Evolutionary conservation across 768 basidiomycete genomes (phyloP), one percentile per base, ranked within the genome.

Genomic region (Xanthoconium purpureum): DNA sequence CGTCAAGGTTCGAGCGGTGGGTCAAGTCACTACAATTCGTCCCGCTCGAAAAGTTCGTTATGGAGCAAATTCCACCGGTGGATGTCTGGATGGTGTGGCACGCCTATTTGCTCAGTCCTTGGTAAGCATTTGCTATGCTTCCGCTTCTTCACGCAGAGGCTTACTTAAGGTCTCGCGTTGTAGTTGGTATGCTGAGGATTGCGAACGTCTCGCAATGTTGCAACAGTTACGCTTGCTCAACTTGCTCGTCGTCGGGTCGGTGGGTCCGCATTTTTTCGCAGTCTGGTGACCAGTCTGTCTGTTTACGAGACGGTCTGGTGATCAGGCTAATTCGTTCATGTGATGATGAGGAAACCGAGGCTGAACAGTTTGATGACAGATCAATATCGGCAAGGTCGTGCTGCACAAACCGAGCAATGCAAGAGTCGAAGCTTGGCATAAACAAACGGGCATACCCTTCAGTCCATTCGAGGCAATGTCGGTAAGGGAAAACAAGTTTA

Each of bases 71-170:
- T 15, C 75, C 75, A 0, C 75, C 75, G 13, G 30, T 74, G 32
- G 77, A 77, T 39, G 75, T 77, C 24, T 71, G 72, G 66, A 75
- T 77, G 74, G 72, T 77, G 18, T 75, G 77, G 72, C 75, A 77
- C 18, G 76, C 75, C 1, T 77, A 78, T 61, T 18, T 74, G 47
- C 72, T 77, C 20, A 74, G 63, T 45, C 75, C 75, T 12, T 63
- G 68, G 76, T 76, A 62, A 61, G 17, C 9, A 1, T 13, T 28
- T 3, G 9, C 2, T 9, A 7, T 36, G 18, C 7, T 47, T 17
- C 8, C 11, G 6, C 14, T 18, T 47, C 24, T 30, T 32, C 38
- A 49, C 37, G 15, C 8, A 14, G 14, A 6, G 14, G 10, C 55
- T 66, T 2, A 62, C 33, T 30, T n/a, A 29, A 51, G 24, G 7